phyloP scores from a whole-genome alignment of 1,284 basidiomycete species.

The Cutaneotrichosporon cutaneum region DNA sequence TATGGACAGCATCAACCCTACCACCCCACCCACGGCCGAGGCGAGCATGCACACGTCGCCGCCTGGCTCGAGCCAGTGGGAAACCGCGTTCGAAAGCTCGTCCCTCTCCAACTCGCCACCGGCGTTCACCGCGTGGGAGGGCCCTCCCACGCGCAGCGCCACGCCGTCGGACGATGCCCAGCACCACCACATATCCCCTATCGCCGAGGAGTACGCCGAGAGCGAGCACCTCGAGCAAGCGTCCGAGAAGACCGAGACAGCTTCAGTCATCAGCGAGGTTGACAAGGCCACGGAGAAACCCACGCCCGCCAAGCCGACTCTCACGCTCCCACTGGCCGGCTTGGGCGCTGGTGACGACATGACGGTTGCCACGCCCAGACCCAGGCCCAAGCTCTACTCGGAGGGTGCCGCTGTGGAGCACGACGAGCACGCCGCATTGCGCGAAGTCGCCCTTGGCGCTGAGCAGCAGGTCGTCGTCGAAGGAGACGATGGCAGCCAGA shows the following conservation, averaged over 20 bases:
- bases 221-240: constrained; percentile 5
- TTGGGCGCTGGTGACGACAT: neutral
- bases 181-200: constrained; percentile 7
- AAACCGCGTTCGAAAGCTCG: constrained; percentile 13
- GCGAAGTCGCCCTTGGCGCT: neutral
- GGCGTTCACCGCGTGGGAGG: constrained; percentile 13
- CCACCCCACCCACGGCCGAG: neutral
- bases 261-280: neutral
- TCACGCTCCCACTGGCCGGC: neutral
- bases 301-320: neutral
- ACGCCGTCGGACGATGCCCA: constrained; percentile 9
- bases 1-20: constrained; percentile 1
- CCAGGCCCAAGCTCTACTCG: constrained; percentile 1
- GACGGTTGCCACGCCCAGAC: neutral
- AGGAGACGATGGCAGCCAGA: neutral
- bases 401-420: neutral
- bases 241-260: constrained; percentile 9
- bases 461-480: neutral
- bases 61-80: constrained; percentile 9
- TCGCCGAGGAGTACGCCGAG: constrained; percentile 12
- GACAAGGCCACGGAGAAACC: neutral
- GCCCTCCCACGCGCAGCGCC: constrained; percentile 13
- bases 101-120: constrained; percentile 5
- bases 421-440: constrained; percentile 2
- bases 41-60: constrained; percentile 10